These are phyloP conservation scores for Alopecurus myosuroides DNA, from an alignment of 176 grass and related monocot species.

Conservation along the genomic window DNA sequence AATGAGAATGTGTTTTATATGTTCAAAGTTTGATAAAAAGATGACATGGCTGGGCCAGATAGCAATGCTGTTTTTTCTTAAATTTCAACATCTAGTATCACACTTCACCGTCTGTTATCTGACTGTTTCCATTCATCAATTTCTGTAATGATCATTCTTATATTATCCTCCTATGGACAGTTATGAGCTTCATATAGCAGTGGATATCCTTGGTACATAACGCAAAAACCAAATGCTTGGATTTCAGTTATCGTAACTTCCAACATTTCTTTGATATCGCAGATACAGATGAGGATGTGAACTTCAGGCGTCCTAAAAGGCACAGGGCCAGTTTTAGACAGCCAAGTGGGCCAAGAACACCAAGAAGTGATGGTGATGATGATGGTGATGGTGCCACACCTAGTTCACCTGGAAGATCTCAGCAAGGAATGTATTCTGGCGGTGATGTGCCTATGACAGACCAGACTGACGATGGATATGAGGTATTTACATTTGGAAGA, in stretches of 20 bases:
- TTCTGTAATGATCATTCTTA: not conserved
- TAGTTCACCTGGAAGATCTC: constrained; percentile 93
- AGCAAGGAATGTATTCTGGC: constrained; percentile 59
- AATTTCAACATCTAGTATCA: not conserved
- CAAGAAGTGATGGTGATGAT: constrained; percentile 85
- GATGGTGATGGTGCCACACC: constrained; percentile 69
- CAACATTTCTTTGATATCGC: constrained; percentile 14
- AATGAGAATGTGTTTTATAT: not conserved
- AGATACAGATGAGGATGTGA: constrained; percentile 85
- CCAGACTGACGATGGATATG: constrained; percentile 81
- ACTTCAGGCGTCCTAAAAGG: constrained; percentile 81
- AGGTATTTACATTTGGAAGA: constrained; percentile 46
- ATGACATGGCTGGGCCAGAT: not conserved
- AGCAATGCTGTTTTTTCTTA: not conserved
- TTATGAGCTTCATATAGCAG: not conserved
- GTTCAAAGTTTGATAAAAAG: not conserved
- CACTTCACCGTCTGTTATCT: not conserved
- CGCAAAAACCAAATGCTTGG: not conserved
- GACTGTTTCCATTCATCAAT: not conserved
- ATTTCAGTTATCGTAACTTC: not conserved
- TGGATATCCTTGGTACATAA: not conserved
- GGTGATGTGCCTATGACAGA: constrained; percentile 88
- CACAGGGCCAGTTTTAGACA: constrained; percentile 74
- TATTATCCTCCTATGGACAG: not conserved
- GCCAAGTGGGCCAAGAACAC: constrained; percentile 62